Base-by-base conservation (phyloP, 208 protist species). In the Leishmania major region DNA sequence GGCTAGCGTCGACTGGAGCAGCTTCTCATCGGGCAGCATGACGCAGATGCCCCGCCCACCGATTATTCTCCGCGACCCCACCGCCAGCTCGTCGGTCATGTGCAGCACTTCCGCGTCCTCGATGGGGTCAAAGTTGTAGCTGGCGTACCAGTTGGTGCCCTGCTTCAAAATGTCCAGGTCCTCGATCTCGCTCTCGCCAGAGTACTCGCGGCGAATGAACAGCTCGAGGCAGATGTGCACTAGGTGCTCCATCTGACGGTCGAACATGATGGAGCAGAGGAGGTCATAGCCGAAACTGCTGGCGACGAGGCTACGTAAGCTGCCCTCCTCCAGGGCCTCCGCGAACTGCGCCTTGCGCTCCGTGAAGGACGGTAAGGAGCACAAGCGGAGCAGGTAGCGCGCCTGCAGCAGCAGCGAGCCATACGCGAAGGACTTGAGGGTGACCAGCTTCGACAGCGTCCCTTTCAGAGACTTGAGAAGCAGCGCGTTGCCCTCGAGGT, bases 141-240 rank as follows among this genome's bases (percentile, higher is more conserved):
- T 91, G 66, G 85, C 88, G 67, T 89, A 92, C 92, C 93, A 96
- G 64, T 76, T 89, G 35, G 82, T 79, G 45, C 83, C 82, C 72
- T 76, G 55, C 75, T 85, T 81, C 80, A 89, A 94, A 37, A 95
- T 90, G 80, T 96, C 93, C 37, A 96, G 83, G 79, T 88, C 86
- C 25, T 80, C 86, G 74, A 96, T 80, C 22, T 82, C 73, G 79
- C 84, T 82, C 64, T 95, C 88, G 49, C 94, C 89, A 80, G 94
- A 95, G 85, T 94, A 92, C 80, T 96, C 91, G 59, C 94, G 93
- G 49, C 89, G 93, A 67, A 98, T 92, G 72, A 92, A 93, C 15
- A 95, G 76, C 80, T 95, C 92, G 57, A 94, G 86, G 76, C 94
- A 92, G 25, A 93, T 57, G 79, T 95, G 94, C 57, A 84, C 83